These are phyloP conservation scores for Symbiodinium natans DNA, from an alignment of 73 alveolate species.

Conservation along the genomic window DNA sequence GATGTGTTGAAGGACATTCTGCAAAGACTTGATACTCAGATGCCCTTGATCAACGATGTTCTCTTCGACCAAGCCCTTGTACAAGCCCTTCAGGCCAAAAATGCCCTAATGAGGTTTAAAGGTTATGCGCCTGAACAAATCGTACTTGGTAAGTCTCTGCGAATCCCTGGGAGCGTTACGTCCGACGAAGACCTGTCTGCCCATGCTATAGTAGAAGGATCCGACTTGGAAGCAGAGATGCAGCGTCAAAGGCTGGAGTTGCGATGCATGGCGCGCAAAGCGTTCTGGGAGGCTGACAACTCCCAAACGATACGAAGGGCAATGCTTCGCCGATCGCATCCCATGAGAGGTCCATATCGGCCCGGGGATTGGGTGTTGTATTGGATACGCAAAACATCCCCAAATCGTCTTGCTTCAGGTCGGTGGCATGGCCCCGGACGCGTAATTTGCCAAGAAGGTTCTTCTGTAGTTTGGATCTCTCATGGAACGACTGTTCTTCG, in stretches of 20 bases:
- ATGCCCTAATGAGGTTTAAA: neutral
- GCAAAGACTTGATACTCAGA: neutral
- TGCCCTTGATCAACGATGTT: neutral
- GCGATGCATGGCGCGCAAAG: neutral
- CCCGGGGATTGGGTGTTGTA: neutral
- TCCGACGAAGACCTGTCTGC: neutral
- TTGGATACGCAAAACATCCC: neutral
- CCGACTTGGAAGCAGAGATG: neutral
- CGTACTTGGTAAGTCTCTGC: neutral
- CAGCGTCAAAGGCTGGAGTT: neutral
- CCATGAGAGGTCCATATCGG: neutral
- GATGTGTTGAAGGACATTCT: neutral
- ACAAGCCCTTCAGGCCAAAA: neutral
- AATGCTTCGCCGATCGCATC: neutral
- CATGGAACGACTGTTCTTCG: neutral
- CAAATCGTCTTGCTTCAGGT: neutral
- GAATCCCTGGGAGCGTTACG: neutral
- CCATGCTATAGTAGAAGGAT: neutral
- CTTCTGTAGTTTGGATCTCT: neutral
- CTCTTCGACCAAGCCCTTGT: neutral
- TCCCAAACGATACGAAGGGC: neutral
- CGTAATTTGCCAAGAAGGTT: neutral
- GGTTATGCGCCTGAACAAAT: conserved; percentile 17
- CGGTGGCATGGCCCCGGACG: conserved; percentile 15
- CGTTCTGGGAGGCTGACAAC: neutral